Base-by-base conservation (phyloP, 139 green algal species). In the Edaphochlamys debaryana region DNA sequence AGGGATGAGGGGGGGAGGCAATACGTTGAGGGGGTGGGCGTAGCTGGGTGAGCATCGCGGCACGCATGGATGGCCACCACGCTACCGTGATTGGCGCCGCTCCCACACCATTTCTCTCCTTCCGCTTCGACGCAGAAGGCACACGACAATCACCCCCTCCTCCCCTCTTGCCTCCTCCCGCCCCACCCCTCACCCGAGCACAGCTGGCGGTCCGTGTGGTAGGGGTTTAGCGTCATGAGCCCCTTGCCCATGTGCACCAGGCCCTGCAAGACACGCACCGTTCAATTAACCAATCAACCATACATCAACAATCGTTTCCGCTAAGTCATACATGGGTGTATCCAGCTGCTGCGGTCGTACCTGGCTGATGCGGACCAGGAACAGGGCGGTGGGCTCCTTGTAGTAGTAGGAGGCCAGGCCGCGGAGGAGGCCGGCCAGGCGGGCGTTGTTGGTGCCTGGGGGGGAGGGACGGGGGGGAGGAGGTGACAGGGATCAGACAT, bases 181-280 rank as follows among this genome's bases (percentile, higher is more conserved):
- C 11, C 48, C 13, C 52, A 62, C n/a, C n/a, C n/a, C 82, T n/a
- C 66, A 94, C 90, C 88, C 76, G 94, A 98, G 41, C 98, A 90
- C 64, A 99, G 94, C 83, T 94, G 90, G 40, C 92, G 86, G 77
- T 98, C 95, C 1, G 95, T 95, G 85, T 99, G 97, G 87, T 96
- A 94, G 36, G 97, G 98, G 56, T 86, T 93, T 52, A 99, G 79
- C 7, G 94, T 98, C 9, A 99, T 89, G 36, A 99, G 92, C 37
- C 97, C 97, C 93, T 99, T 99, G 82, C 97, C 98, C 92, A 98
- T 94, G 93, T 99, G 98, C 68, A 97, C 87, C 17, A 98, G 90
- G 23, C 95, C 95, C 79, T 98, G 94, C 0, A n/a, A n/a, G n/a
- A n/a, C n/a, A n/a, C n/a, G n/a, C n/a, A n/a, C n/a, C n/a, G n/a